Evolutionary conservation across 345 rosid species (phyloP), one percentile per base, ranked within the genome.

Genomic region (Toxicodendron radicans): DNA sequence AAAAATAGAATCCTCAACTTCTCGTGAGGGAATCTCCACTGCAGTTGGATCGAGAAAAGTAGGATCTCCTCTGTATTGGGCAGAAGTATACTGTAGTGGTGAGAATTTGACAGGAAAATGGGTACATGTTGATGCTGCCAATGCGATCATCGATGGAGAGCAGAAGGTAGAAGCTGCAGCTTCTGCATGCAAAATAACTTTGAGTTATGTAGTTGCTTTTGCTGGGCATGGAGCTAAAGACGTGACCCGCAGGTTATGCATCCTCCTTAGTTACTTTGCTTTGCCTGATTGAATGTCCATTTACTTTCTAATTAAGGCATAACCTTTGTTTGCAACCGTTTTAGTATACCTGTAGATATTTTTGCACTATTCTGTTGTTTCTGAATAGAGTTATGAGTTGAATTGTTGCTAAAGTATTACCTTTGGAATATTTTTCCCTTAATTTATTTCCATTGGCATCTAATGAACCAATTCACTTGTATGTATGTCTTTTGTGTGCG

Each of bases 221-320:
- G 91, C 96, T 76, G 94, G 94, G 52, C 72, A 70, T 79, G 99
- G 99, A 59, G 99, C 97, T 13, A 92, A 95, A 90, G 97, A 95
- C 77, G 99, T 95, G 75, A 95, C 98, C 64, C 99, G 97, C 93
- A 92, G 99, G 99, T 95, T 79, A 68, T 76, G 20, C 35, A 17
- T 73, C 35, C 70, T 72, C 66, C 46, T 3, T 66, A 54, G 30
- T 27, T 27, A 27, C 30, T 51, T 18, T 12, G 41, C 59, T 14
- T 46, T 61, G 54, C 58, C 52, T 78, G 62, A 32, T 61, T 43
- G 58, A 41, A 70, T 27, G 1, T 20, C 21, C 64, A 38, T 21
- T 20, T 57, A 11, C 35, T 35, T 54, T 35, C 18, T 70, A 58
- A 58, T 38, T 60, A 21, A 11, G 16, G n/a, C 20, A n/a, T 53